Evolutionary conservation across 2,329 filamentous ascomycete genomes (phyloP), one percentile per base, ranked within the genome.

Genomic region (Aspergillus novoparasiticus): DNA sequence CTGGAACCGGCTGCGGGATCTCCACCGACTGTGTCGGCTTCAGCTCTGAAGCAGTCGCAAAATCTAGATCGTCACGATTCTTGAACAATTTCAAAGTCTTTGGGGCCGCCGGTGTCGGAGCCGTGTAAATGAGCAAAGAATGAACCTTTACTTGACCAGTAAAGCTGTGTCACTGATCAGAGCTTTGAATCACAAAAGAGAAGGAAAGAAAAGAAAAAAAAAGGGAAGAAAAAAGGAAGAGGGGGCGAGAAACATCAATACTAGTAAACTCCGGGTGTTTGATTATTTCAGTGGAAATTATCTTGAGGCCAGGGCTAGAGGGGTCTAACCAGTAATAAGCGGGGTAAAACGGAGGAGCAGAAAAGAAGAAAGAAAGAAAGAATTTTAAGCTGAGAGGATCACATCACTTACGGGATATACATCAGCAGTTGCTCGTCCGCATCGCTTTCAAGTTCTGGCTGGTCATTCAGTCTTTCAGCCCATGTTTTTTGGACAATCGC

Each of bases 381-480:
- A 14, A 26, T 16, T 26, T 48, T 6, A 26, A 19, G 46, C 14
- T 50, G n/a, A 36, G 34, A 10, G 19, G 39, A 41, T 41, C 16
- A 8, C 14, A 48, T 36, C 36, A 66, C 91, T 69, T 81, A 96
- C 91, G 95, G 95, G 43, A 98, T 86, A 66, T 90, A 89, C 85
- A 99, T 92, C 61, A 99, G 82, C n/a, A 99, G 79, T 81, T 99
- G 93, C 82, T 97, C 93, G 76, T 98, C 95, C 0, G 90, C 89
- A 75, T 96, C 92, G 74, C 93, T 97, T 72, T 86, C 87, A 34
- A 99, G 84, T 79, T 96, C 91, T 0, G 93, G 92, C 70, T 87
- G 81, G 3, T 85, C 77, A 19, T 87, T 78, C 64, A 97, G 78
- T 60, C 95, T 84, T 79, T 98, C 90, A 6, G 86, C 86, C 94